phyloP scores from a whole-genome alignment of 139 green algal species.

The Dunaliella sp. region DNA sequence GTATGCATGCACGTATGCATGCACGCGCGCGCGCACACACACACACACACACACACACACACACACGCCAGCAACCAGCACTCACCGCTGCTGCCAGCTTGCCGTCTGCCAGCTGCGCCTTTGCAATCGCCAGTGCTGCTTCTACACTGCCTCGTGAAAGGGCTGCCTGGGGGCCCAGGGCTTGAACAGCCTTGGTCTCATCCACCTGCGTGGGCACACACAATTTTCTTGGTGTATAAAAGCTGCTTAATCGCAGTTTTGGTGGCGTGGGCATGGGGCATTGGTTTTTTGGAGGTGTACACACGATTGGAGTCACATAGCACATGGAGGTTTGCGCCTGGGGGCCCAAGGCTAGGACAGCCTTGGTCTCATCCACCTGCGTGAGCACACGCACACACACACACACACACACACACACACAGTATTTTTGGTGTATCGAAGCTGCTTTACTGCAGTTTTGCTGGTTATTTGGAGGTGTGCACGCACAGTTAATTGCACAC shows the following conservation, averaged over 20 bases:
- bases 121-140: background rate
- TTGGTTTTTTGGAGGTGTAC: too few relatives aligned
- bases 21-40: background rate
- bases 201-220: too few relatives aligned
- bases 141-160: background rate
- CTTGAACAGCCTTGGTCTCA: background rate
- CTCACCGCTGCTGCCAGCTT: background rate
- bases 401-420: background rate
- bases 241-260: too few relatives aligned
- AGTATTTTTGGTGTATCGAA: too few relatives aligned
- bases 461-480: too few relatives aligned
- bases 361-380: background rate
- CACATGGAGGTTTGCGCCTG: too few relatives aligned
- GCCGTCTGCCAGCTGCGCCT: background rate
- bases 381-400: background rate
- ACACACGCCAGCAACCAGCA: background rate
- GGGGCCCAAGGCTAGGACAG: background rate
- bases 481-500: too few relatives aligned
- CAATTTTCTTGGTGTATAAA: too few relatives aligned
- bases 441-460: too few relatives aligned
- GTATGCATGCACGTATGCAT: background rate
- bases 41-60: background rate
- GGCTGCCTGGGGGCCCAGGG: background rate
- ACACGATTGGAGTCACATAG: too few relatives aligned
- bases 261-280: too few relatives aligned